These are phyloP conservation scores for Pyronema domesticum DNA, from an alignment of 495 filamentous ascomycete genomes.

Conservation along the genomic window DNA sequence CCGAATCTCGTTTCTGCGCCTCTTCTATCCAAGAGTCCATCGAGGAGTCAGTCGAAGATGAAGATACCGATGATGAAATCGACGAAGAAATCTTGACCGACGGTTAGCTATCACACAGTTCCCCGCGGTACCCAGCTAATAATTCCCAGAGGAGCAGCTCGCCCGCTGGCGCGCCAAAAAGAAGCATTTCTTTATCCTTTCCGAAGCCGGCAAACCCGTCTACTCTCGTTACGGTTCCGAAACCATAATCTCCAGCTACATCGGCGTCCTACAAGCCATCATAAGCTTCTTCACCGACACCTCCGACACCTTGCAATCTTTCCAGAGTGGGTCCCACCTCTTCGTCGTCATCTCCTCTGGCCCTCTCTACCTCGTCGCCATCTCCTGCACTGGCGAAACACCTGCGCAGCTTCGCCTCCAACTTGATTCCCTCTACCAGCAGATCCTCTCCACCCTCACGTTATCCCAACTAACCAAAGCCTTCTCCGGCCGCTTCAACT, in stretches of 20 bases:
- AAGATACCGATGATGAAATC: constrained; percentile 46
- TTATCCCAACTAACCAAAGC: constrained; percentile 74
- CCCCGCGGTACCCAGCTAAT: neutral
- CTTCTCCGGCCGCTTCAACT: constrained; percentile 77
- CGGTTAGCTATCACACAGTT: constrained; percentile 31
- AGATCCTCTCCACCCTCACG: constrained; percentile 88
- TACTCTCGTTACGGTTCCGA: constrained; percentile 89
- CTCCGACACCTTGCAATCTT: constrained; percentile 56
- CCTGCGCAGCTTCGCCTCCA: constrained; percentile 59
- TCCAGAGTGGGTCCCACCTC: constrained; percentile 63
- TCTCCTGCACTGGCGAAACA: constrained; percentile 74
- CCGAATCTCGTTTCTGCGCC: constrained; percentile 29
- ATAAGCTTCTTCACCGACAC: constrained; percentile 86
- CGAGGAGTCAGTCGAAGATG: constrained; percentile 61
- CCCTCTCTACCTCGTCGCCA: constrained; percentile 80
- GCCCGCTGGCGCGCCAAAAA: constrained; percentile 36
- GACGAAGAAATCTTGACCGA: constrained; percentile 29
- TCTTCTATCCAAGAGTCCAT: constrained; percentile 18
- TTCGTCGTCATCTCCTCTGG: constrained; percentile 74
- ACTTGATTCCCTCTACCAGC: constrained; percentile 90
- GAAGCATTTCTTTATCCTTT: constrained; percentile 93
- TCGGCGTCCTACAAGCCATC: constrained; percentile 87
- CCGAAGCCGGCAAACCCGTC: constrained; percentile 93
- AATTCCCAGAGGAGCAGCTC: constrained; percentile 2
- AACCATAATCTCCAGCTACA: constrained; percentile 71